Conservation (phyloP, 148 eudicot species). For the Rhododendron henanense region DNA sequence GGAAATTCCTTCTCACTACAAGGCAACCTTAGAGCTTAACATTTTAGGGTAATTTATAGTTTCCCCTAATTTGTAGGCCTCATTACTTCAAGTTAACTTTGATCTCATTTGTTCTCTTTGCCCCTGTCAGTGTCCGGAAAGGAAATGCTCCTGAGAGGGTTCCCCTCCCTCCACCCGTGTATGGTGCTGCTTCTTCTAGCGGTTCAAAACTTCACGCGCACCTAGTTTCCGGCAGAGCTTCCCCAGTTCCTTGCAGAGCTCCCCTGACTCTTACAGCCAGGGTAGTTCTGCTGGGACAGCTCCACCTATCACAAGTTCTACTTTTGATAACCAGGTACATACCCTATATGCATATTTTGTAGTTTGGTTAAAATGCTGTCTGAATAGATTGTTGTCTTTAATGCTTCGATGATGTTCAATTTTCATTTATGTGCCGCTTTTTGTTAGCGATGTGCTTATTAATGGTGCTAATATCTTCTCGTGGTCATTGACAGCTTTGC, state of each 20-base stretch:
- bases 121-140: conserved; percentile 47
- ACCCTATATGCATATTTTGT: background rate
- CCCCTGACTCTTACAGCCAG: conserved; percentile 29
- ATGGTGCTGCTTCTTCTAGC: conserved; percentile 39
- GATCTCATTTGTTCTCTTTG: conserved; percentile 13
- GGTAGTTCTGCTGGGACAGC: conserved; percentile 25
- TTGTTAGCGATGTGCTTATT: background rate
- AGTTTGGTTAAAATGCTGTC: background rate
- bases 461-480: conserved; percentile 8
- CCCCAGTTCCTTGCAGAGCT: conserved; percentile 42
- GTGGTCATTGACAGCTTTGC: conserved; percentile 41
- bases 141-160: conserved; percentile 59
- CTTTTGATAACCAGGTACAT: conserved; percentile 56
- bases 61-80: conserved; percentile 3
- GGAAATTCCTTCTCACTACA: conserved; percentile 93
- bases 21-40: conserved; percentile 76
- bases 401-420: background rate
- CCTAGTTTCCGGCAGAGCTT: conserved; percentile 42
- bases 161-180: conserved; percentile 75
- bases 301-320: conserved; percentile 40
- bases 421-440: background rate
- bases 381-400: background rate
- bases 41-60: conserved; percentile 57
- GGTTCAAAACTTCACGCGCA: conserved; percentile 35
- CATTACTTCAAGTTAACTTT: background rate